Evolutionary conservation across 768 basidiomycete genomes (phyloP).

Genomic region (Auricularia sp.): DNA sequence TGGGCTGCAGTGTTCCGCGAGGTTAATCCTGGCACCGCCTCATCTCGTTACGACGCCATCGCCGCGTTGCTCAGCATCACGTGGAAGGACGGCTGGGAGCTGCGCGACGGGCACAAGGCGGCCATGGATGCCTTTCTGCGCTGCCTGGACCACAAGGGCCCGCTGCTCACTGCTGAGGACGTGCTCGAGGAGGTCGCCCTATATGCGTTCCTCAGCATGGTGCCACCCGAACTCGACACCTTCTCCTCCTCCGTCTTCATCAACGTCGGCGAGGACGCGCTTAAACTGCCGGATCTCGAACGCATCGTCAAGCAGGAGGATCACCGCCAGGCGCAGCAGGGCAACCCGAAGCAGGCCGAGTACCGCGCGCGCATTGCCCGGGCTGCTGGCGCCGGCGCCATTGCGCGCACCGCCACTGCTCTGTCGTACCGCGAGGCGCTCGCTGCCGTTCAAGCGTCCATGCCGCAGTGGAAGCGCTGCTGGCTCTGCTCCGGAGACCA

Average conservation of each 20-base stretch:
- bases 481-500: not conserved
- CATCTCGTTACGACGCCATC: not conserved
- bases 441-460: not conserved
- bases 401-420: not conserved
- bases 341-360: not conserved
- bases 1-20: not conserved
- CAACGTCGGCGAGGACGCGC: not conserved
- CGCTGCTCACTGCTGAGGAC: not conserved
- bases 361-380: not conserved
- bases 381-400: not conserved
- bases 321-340: not conserved
- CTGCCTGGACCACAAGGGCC: not conserved
- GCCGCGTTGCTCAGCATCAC: not conserved
- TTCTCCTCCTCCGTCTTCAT: not conserved
- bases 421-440: not conserved
- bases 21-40: not conserved
- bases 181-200: not conserved
- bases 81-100: not conserved
- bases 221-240: not conserved
- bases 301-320: not conserved
- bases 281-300: not conserved
- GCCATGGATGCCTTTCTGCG: not conserved
- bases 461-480: not conserved
- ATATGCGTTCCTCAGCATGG: not conserved
- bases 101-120: not conserved